A percentile compares a stretch with the other conserved stretches of the same genome.
Evolutionary conservation across 805 yeast genomes (phyloP).

Genomic region (Candida odintsovae): DNA sequence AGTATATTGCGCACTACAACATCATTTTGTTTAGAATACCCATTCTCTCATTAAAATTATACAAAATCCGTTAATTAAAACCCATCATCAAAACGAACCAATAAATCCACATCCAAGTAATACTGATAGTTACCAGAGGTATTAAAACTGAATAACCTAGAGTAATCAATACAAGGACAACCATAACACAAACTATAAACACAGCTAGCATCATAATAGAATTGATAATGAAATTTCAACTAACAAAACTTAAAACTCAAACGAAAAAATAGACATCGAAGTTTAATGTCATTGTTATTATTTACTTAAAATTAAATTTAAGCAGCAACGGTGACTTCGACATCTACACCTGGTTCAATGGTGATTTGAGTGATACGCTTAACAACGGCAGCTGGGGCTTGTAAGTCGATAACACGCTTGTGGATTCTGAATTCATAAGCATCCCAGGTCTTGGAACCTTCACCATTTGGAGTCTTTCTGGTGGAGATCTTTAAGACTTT

Average conservation of each 20-base stretch:
- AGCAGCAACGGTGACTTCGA: constrained; percentile 87
- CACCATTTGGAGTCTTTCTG: constrained; percentile 99
- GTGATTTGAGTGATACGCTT: constrained; percentile 96
- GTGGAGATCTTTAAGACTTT: constrained; percentile 96
- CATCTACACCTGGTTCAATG: constrained; percentile 99
- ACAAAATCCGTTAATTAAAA: neutral
- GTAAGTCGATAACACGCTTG: constrained; percentile 98
- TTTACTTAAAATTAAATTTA: constrained; percentile 29
- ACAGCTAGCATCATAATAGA: constrained; percentile 6
- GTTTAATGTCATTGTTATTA: neutral
- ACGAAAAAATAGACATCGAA: constrained; percentile 1
- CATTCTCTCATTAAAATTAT: neutral
- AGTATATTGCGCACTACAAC: neutral
- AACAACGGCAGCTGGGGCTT: constrained; percentile 90
- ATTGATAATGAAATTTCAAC: constrained; percentile 1
- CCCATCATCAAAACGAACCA: neutral
- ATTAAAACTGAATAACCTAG: constrained; percentile 26
- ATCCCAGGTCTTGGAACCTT: constrained; percentile 99
- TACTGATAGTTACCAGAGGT: constrained; percentile 29
- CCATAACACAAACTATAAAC: neutral
- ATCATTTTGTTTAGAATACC: neutral
- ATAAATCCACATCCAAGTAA: constrained; percentile 1
- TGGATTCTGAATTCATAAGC: constrained; percentile 99
- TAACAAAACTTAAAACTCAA: neutral
- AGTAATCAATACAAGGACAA: constrained; percentile 8